Conservation (phyloP, 106 monocot species). For the Cymbidium sinense region DNA sequence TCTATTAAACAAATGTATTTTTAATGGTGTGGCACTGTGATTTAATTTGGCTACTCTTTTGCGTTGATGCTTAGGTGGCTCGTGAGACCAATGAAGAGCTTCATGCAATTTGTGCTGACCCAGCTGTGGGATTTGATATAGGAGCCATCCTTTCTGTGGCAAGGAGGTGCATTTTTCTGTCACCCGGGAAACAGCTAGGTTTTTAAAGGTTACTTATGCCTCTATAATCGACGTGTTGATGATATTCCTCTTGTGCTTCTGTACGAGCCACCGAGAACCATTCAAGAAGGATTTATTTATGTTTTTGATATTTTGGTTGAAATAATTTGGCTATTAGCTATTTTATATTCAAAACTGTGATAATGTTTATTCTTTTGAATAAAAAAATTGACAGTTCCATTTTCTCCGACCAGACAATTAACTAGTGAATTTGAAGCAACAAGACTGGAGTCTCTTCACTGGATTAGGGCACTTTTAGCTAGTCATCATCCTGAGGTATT, state of each 20-base stretch:
- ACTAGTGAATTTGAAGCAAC: constrained; percentile 90
- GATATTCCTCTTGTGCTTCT: constrained; percentile 11
- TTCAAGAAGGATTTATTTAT: background rate
- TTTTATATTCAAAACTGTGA: background rate
- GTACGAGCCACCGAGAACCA: constrained; percentile 9
- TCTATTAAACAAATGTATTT: background rate
- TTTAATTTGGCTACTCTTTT: background rate
- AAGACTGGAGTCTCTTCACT: constrained; percentile 76
- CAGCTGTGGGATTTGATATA: constrained; percentile 75
- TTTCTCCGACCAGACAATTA: constrained; percentile 50
- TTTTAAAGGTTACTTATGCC: constrained; percentile 25
- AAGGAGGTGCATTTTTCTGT: constrained; percentile 56
- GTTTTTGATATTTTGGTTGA: background rate
- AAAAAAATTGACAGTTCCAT: constrained; percentile 2
- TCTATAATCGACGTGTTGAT: constrained; percentile 8
- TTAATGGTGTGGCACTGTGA: background rate
- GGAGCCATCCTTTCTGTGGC: constrained; percentile 76
- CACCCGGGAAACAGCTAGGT: constrained; percentile 18
- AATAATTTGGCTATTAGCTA: background rate
- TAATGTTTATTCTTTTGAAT: background rate
- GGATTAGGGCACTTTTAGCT: constrained; percentile 68
- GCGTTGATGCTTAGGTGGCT: constrained; percentile 45
- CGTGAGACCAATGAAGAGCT: constrained; percentile 98
- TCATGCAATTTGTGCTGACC: constrained; percentile 63
- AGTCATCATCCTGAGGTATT: constrained; percentile 65